phyloP scores from a whole-genome alignment of 1,284 basidiomycete species.

The Gymnopus androsaceus region DNA sequence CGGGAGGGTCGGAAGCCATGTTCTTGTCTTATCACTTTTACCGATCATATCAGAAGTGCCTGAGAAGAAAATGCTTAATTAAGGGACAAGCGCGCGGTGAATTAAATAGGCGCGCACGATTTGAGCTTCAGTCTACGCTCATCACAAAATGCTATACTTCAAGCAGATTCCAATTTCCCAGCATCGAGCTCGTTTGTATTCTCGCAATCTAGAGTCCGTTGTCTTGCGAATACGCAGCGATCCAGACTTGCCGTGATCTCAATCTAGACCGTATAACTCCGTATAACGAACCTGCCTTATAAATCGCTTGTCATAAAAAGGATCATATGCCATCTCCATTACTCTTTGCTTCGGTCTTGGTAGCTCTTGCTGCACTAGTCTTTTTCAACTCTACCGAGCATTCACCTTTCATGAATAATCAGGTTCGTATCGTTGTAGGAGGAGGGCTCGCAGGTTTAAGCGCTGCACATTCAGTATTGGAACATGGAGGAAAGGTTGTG shows the following conservation, averaged over 20 bases:
- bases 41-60: neutral
- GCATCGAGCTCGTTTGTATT: no score
- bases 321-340: conserved; percentile 8
- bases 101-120: no score
- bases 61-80: no score
- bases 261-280: neutral
- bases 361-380: neutral
- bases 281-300: conserved; percentile 1
- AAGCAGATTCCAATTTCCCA: no score
- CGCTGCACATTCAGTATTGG: conserved; percentile 80
- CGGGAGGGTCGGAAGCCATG: conserved; percentile 11
- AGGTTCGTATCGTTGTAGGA: conserved; percentile 82
- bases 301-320: neutral
- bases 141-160: no score
- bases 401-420: no score
- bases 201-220: neutral
- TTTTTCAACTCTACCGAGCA: neutral
- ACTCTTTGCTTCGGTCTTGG: neutral
- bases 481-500: conserved; percentile 79
- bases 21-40: conserved; percentile 5
- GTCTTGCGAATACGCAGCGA: neutral
- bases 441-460: conserved; percentile 78
- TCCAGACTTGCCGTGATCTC: neutral
- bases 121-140: no score
- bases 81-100: no score